Base-by-base conservation (phyloP, 1,284 basidiomycete species). In the Microbotryum intermedium region DNA sequence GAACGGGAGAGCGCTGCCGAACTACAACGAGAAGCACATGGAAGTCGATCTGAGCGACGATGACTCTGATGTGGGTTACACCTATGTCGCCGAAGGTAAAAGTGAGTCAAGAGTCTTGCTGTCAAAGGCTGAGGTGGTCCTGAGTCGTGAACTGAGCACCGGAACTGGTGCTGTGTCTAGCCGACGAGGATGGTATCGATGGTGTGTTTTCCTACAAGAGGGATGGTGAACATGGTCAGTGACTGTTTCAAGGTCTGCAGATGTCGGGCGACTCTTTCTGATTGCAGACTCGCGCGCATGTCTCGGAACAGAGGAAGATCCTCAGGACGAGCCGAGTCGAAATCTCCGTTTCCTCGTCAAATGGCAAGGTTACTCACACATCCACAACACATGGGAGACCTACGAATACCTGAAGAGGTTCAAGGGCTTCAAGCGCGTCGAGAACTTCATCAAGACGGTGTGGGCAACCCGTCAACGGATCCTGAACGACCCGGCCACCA, bases 391-490 rank as follows among this genome's bases (percentile, higher is more conserved):
- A 11, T 93, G 97, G 73, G 94, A 98, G 77, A 85, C 86, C 13
- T 97, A 95, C 78, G 85, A 91, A 71, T 97, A 95, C 74, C 78
- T 97, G 61, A 77, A 78, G 66, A 85, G 89, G 42, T 95, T 87
- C 81, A 86, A 83, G 72, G 92, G 92, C 30, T 82, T 97, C 73
- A 98, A 98, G 77, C 88, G 92, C 59, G 90, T 99, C 60, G 94
- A 97, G 77, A 98, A 98, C 78, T 99, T 98, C 77, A 95, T 99
- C 80, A 94, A 94, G 74, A 76, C 50, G 34, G 59, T 82, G 43
- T 80, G 78, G 74, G 66, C 71, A 81, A 84, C 77, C 1, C 90
- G 90, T 76, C 84, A 90, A 66, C 80, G 83, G 7, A 83, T 85
- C 48, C 79, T 90, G 25, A 79, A 77, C 57, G 80, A 81, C 51